Evolutionary conservation across 768 basidiomycete genomes (phyloP).

Genomic region (Myochromella boudieri): DNA sequence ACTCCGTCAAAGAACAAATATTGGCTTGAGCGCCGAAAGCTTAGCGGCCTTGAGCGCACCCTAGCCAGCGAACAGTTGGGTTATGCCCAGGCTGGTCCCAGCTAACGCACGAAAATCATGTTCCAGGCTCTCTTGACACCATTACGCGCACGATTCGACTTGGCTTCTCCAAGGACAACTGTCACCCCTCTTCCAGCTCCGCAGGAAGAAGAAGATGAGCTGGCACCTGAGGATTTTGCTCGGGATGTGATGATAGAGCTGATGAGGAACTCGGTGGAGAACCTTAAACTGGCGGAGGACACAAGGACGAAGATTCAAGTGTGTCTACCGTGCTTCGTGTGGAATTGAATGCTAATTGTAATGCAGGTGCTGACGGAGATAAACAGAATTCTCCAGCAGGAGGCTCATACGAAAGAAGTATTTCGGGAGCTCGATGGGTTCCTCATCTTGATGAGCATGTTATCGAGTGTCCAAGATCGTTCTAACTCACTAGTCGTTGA

Average conservation of each 20-base stretch:
- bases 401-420: slow-evolving; percentile 64
- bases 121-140: slow-evolving; percentile 60
- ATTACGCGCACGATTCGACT: slow-evolving; percentile 54
- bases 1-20: slow-evolving; percentile 13
- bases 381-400: slow-evolving; percentile 64
- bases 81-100: slow-evolving; percentile 4
- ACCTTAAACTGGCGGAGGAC: slow-evolving; percentile 59
- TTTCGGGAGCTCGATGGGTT: slow-evolving; percentile 86
- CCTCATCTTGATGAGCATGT: slow-evolving; percentile 67
- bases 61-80: slow-evolving; percentile 6
- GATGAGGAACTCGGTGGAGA: slow-evolving; percentile 70
- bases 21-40: slow-evolving; percentile 2
- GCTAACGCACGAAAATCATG: slow-evolving; percentile 33
- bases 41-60: slow-evolving; percentile 11
- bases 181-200: slow-evolving; percentile 21
- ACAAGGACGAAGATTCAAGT: slow-evolving; percentile 54
- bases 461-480: slow-evolving; percentile 55
- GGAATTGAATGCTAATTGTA: not conserved
- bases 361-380: slow-evolving; percentile 67
- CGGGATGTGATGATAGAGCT: slow-evolving; percentile 69
- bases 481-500: slow-evolving; percentile 30
- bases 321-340: slow-evolving; percentile 10
- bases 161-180: slow-evolving; percentile 30
- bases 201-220: slow-evolving; percentile 37
- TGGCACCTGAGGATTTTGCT: slow-evolving; percentile 69